These are phyloP conservation scores for Solanum raphanifolium DNA, from an alignment of 257 asterid species.

Conservation along the genomic window DNA sequence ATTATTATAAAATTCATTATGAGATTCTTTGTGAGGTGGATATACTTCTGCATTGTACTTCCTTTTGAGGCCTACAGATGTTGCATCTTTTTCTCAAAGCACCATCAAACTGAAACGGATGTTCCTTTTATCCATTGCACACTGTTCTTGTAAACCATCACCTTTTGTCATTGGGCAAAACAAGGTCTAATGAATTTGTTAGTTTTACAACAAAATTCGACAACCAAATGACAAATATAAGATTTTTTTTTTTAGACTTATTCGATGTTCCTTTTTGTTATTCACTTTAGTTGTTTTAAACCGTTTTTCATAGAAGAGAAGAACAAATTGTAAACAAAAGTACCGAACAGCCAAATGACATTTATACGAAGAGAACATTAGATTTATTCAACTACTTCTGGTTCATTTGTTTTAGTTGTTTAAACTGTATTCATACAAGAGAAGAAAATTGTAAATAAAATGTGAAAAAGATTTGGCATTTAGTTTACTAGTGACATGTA, in stretches of 20 bases:
- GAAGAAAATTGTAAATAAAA: not conserved
- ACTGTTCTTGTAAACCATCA: not conserved
- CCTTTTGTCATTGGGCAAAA: not conserved
- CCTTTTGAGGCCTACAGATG: not conserved
- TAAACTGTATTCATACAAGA: not conserved
- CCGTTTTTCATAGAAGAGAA: not conserved
- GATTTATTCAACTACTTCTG: not conserved
- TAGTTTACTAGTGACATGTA: not conserved
- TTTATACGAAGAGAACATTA: not conserved
- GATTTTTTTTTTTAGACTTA: not conserved
- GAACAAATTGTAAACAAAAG: not conserved
- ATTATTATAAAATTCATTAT: not conserved
- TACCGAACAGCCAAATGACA: not conserved
- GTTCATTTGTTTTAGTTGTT: not conserved
- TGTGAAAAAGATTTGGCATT: not conserved
- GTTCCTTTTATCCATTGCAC: not conserved
- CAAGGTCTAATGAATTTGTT: not conserved
- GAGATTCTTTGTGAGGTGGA: not conserved
- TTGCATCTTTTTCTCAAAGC: not conserved
- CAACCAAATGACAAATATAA: not conserved
- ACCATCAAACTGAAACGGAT: not conserved
- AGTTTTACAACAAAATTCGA: not conserved
- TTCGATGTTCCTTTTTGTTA: not conserved
- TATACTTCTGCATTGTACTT: not conserved
- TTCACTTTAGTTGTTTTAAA: not conserved